Evolutionary conservation across 345 rosid species (phyloP), one percentile per base, ranked within the genome.

Genomic region (Carallia brachiata): DNA sequence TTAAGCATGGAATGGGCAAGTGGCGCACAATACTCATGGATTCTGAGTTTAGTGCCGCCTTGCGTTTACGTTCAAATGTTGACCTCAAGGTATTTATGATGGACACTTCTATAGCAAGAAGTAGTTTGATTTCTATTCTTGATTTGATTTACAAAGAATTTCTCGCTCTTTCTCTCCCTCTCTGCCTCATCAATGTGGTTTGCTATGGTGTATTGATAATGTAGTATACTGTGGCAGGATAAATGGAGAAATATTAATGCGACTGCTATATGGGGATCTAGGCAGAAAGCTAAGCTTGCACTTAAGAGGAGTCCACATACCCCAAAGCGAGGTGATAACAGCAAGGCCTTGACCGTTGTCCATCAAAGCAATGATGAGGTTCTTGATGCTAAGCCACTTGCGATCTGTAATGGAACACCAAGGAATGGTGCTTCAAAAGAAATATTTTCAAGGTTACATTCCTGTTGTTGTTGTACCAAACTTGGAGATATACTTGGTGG

Each of bases 401-500:
- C 79, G 52, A 27, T 75, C 39, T 60, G 67, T 47, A 66, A 32
- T 60, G 79, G 70, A 65, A 75, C 79, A 19, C 79, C 74, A 12
- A 40, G 37, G 67, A 65, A 52, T 70, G 66, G 47, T 77, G 87
- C 84, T 72, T 78, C 87, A 19, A 91, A 84, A 77, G 92, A 84
- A 77, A 78, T 83, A 57, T 75, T 82, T 77, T 77, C 88, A 72
- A 89, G 97, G 98, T 93, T 74, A 74, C 27, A 48, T 65, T 61
- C n/a, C 37, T 52, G 28, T 60, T 73, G 32, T 40, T 37, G 30
- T 37, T 19, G 56, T 55, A n/a, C 57, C 57, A 16, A 68, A 28
- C 34, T 52, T 72, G 59, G 74, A 62, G 52, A 59, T 65, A 59
- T 10, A 23, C 58, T 44, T 61, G 48, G 18, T 61, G 37, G 59